Evolutionary conservation across 768 basidiomycete species (phyloP), one percentile per base, ranked within the genome.

Genomic region (Mycena chlorophos): DNA sequence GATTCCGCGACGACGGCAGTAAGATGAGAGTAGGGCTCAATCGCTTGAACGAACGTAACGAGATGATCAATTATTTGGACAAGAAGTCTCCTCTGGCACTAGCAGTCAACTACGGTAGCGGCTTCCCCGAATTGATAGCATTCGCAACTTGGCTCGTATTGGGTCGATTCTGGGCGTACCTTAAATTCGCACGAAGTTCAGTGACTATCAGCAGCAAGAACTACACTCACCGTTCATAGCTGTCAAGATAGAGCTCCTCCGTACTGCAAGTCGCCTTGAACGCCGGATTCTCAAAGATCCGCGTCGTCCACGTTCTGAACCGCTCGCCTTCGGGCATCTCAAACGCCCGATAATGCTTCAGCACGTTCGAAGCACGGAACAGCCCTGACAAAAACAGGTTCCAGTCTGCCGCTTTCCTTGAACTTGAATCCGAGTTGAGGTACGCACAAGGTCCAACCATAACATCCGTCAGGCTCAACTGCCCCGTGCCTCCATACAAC

Each of bases 121-220:
- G 78, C 49, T 74, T 77, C 20, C 87, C 88, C 5, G 80, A 68
- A 56, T 90, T 90, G 62, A 89, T 89, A 3, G 88, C 88, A 59
- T 82, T 83, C 4, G 87, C 88, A 12, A 88, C 85, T 62, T 85
- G 84, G 61, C 87, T 88, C 3, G 88, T 89, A 64, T 89, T 86
- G 3, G 88, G 86, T 27, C 87, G 76, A 63, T 91, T 91, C 65
- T 82, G 85, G 0, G 88, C 88, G 63, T 89, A 90, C 64, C 88
- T 90, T n/a, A n/a, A n/a, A n/a, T n/a, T n/a, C 56, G 25, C 40
- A 23, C 25, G 19, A 17, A 51, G 29, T 28, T 27, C n/a, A 29
- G 19, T 53, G 20, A 52, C 5, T 23, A 29, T 19, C 10, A 13
- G 43, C 37, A 25, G 48, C 22, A 20, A 19, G 25, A 38, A 16